These are phyloP conservation scores for Diaporthe aspalathi DNA, from an alignment of 2,329 filamentous ascomycete genomes.

Conservation along the genomic window DNA sequence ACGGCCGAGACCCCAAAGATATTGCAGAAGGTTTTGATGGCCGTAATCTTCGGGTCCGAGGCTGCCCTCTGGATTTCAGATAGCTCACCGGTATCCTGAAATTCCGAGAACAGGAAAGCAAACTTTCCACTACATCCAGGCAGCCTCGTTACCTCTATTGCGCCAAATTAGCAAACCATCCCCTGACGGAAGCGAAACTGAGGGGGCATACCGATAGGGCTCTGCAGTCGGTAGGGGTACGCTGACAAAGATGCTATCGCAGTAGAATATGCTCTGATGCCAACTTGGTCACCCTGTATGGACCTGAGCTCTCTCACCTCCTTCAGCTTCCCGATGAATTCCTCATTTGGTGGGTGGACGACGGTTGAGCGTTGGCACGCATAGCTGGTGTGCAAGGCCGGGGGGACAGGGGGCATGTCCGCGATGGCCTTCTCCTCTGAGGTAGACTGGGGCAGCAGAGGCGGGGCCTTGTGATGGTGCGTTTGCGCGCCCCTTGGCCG, in stretches of 20 bases:
- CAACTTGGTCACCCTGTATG: constrained; percentile 80
- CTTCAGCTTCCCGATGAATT: constrained; percentile 79
- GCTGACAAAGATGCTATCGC: constrained; percentile 86
- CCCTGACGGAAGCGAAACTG: background rate
- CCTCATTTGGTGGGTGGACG: constrained; percentile 75
- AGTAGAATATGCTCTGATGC: constrained; percentile 86
- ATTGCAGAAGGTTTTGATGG: constrained; percentile 78
- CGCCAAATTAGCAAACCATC: background rate
- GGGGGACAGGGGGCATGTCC: constrained; percentile 73
- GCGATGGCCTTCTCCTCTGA: constrained; percentile 76
- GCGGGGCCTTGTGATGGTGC: constrained; percentile 42
- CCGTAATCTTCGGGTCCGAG: constrained; percentile 70
- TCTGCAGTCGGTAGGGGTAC: constrained; percentile 71
- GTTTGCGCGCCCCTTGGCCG: constrained; percentile 36
- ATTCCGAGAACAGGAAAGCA: constrained; percentile 81
- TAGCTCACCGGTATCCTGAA: constrained; percentile 69
- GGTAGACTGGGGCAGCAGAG: constrained; percentile 76
- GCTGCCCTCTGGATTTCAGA: constrained; percentile 73
- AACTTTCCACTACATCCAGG: constrained; percentile 88
- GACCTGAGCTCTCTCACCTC: constrained; percentile 79
- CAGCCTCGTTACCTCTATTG: constrained; percentile 64
- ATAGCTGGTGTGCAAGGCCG: constrained; percentile 74
- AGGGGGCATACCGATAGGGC: constrained; percentile 53
- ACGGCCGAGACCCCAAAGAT: constrained; percentile 94
- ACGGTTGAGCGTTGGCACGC: constrained; percentile 85